Base-by-base conservation (phyloP, 2,329 filamentous ascomycete species). In the Penicillium sp. region DNA sequence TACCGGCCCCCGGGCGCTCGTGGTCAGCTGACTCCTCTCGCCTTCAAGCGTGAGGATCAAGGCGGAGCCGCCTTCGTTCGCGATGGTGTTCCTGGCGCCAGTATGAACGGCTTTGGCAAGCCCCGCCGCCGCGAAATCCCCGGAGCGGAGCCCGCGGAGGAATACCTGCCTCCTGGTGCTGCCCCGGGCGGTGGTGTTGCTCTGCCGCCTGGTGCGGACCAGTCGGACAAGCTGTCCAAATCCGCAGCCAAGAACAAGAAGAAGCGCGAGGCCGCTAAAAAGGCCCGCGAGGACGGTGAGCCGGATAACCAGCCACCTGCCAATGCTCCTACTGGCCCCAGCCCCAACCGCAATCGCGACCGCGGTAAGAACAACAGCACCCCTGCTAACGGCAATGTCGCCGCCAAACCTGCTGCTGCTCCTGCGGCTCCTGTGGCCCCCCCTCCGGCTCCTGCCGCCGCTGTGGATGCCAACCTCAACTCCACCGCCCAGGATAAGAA, bases 41-140 rank as follows among this genome's bases (percentile, higher is more conserved):
- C 93, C 56, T 98, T 97, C 75, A 94, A 94, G 76, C 88, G 93
- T 42, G 93, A 98, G 67, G 93, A 98, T 51, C 88, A 98, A 69
- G 93, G 93, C 36, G 93, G 93, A 37, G 86, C 86, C 7, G 90
- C 91, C 5, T 94, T 90, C 60, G 74, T 87, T 43, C 83, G 86
- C 65, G 91, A 93, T 51, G 88, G 87, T 18, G 78, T 83, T 18
- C 78, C 84, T 26, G 76, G 79, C 16, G 60, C 56, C 18, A 69
- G 72, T 21, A 72, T 81, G 33, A 94, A 91, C 58, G 87, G 86
- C n/a, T 96, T 95, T 59, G 89, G 80, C 45, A 79, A 77, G 62
- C 81, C 68, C 48, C 79, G 79, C 31, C 83, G 87, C 56, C 85
- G 89, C 53, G 81, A 83, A 47, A 83, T 98, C 13, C 93, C 93